Base-by-base conservation (phyloP, 257 asterid genomes). In the Gentiana macrophylla region DNA sequence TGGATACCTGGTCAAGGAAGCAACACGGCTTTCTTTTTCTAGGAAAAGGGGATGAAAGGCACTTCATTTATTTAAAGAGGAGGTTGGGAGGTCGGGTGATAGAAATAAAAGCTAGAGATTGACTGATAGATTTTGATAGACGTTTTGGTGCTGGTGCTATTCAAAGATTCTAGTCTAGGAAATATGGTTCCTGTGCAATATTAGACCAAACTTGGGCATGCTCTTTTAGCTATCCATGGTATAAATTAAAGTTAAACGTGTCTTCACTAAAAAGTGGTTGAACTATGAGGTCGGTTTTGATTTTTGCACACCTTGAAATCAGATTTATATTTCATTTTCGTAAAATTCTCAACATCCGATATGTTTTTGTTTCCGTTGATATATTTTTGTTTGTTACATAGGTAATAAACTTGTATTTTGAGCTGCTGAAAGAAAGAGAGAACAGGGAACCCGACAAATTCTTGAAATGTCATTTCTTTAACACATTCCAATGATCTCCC, bases 371-470 rank as follows among this genome's bases (percentile, higher is more conserved):
- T 24, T 37, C 70, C 46, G 8, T 48, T 59, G 50, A 56, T 68
- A 8, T 56, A 33, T 4, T 52, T 62, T 70, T 15, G 24, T 53
- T 57, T 67, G 56, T 62, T 66, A 61, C 69, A 70, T 83, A 91
- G 98, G 98, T 88, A 67, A 92, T 88, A 59, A 92, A 85, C 66
- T 54, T 88, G 67, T 88, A 92, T 77, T 77, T 92, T 53, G 95
- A 81, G 55, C 75, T 92, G 49, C 67, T 92, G 75, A 88, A 92
- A 78, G 99, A 88, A 74, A 75, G 99, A 81, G 97, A 88, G 68
- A 74, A 64, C 38, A 81, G 94, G 70, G 86, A 80, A 62, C 94
- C 95, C 13, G 53, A 72, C 37, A 92, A 79, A 79, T 88, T 85
- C 72, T 68, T 92, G 79, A 85, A 77, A 37, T 85, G 99, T 69